Base-by-base conservation (phyloP, 805 yeast genomes). In the Monosporozyma aerobia region DNA sequence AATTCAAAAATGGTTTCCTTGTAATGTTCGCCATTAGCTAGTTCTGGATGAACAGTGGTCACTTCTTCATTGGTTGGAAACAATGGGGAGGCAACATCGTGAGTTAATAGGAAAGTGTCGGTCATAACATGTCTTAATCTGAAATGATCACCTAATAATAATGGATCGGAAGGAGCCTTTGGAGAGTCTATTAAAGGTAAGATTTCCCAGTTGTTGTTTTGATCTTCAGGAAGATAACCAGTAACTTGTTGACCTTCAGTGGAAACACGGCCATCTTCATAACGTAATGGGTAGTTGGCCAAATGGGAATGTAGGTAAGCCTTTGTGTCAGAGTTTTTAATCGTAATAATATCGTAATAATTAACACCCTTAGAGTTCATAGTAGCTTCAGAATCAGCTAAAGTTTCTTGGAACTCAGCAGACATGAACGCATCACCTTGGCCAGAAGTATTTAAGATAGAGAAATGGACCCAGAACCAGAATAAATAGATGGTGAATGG, bases 341-440 rank as follows among this genome's bases (percentile, higher is more conserved):
- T 65, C 23, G 95, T 87, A 53, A 94, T 71, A 16, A 78, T 69
- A 64, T 95, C 98, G 63, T 80, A 77, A 66, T 77, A 92, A 60
- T 89, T 79, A 45, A 94, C 80, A 35, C 78, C 81, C 60, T 80
- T 83, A 2, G 96, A 80, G 32, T 80, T 80, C 60, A 71, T 77
- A 13, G 92, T 87, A 62, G 87, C 67, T 25, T 87, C 82, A 49
- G 90, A 87, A 65, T 94, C 99, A 39, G 81, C 83, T 50, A 94
- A 76, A 35, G 96, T 84, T 63, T 89, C 96, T 73, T 94, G 98
- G 77, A 94, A 94, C 54, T 85, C 90, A 6, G 94, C 77, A n/a
- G 94, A 81, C 99, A 94, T 94, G 68, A 92, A 90, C 2, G 77
- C 76, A 67, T 94, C 97, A 56, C 99, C 99, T 5, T 97, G 94